phyloP scores from a whole-genome alignment of 2,329 filamentous ascomycete species.

The Penicillium sp. region DNA sequence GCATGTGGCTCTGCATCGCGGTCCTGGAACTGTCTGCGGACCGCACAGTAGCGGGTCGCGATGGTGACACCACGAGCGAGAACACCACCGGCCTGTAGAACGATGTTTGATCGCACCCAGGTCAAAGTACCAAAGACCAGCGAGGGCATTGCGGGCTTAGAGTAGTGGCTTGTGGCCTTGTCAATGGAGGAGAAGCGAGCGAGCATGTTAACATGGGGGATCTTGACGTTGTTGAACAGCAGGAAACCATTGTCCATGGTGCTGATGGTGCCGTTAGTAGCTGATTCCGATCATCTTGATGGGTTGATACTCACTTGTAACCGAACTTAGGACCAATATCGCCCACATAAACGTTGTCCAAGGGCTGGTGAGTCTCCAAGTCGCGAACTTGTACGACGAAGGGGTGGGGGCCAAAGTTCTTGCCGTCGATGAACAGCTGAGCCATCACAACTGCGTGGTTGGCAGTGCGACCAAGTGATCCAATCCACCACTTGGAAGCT shows the following conservation, averaged over 20 bases:
- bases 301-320: constrained; percentile 56
- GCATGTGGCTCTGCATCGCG: constrained; percentile 62
- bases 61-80: constrained; percentile 77
- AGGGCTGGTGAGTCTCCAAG: constrained; percentile 67
- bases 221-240: constrained; percentile 73
- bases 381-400: constrained; percentile 77
- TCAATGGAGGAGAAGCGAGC: constrained; percentile 71
- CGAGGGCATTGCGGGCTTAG: constrained; percentile 65
- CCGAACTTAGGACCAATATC: constrained; percentile 81
- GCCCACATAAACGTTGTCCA: constrained; percentile 71
- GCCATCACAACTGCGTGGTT: constrained; percentile 80
- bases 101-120: constrained; percentile 72
- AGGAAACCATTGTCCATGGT: constrained; percentile 83
- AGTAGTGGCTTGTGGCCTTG: constrained; percentile 67
- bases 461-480: constrained; percentile 72
- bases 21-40: constrained; percentile 78
- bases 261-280: constrained; percentile 30
- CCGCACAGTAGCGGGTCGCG: constrained; percentile 71
- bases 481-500: constrained; percentile 84
- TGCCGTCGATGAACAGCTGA: constrained; percentile 69
- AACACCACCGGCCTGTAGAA: constrained; percentile 70
- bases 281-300: neutral
- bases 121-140: constrained; percentile 76
- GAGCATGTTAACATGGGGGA: constrained; percentile 74
- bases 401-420: constrained; percentile 72